phyloP scores from a whole-genome alignment of 1,284 basidiomycete genomes.

The Trametes pubescens region DNA sequence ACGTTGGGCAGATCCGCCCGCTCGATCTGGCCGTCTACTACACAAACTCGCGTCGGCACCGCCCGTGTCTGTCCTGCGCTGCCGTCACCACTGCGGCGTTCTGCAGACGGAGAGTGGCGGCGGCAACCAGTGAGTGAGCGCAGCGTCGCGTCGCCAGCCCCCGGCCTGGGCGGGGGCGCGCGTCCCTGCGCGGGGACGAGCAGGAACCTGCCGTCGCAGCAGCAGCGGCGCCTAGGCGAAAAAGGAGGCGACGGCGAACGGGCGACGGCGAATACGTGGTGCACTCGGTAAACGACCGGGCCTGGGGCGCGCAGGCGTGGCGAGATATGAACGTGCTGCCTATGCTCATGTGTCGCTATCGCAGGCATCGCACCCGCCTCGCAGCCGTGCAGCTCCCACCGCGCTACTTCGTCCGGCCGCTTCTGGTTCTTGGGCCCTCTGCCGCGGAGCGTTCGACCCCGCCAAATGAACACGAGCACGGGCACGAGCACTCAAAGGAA shows the following conservation, averaged over 20 bases:
- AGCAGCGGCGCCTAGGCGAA: neutral
- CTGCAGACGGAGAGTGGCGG: constrained; percentile 11
- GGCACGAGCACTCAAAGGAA: neutral
- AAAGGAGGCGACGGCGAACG: constrained; percentile 6
- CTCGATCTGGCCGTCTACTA: constrained; percentile 4
- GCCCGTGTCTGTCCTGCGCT: constrained; percentile 1
- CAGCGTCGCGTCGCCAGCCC: neutral
- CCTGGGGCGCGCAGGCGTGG: constrained; percentile 8
- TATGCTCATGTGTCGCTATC: constrained; percentile 26
- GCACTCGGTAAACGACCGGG: constrained; percentile 15
- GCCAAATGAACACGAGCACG: constrained; percentile 10
- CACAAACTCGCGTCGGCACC: constrained; percentile 14
- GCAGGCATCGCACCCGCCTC: constrained; percentile 20
- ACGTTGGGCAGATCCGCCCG: neutral
- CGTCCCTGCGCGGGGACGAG: neutral
- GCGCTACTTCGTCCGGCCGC: constrained; percentile 21
- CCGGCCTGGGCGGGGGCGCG: neutral
- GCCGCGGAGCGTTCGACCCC: constrained; percentile 19
- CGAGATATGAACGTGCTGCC: constrained; percentile 13
- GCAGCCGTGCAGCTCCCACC: constrained; percentile 13
- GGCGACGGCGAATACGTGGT: neutral
- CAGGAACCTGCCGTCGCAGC: neutral
- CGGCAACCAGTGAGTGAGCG: neutral
- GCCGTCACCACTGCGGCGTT: constrained; percentile 3
- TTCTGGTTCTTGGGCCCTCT: constrained; percentile 8